Evolutionary conservation across 2,329 filamentous ascomycete species (phyloP), one percentile per base, ranked within the genome.

Genomic region (Alternaria brassicae): DNA sequence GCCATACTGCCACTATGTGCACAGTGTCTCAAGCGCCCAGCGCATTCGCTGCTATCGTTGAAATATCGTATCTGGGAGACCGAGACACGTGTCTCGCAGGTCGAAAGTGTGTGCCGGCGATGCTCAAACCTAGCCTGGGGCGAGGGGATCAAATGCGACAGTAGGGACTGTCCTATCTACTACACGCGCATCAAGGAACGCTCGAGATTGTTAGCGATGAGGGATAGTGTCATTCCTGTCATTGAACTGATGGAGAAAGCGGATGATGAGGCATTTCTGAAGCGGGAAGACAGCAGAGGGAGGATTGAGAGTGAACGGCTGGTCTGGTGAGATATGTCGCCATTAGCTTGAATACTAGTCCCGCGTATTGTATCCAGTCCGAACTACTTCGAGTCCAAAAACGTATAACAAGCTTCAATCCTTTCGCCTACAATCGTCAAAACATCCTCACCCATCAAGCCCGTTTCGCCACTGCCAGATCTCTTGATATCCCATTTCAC

Each of bases 121-220:
- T 99, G 95, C 76, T 88, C 92, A 37, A 89, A 88, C 0, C 74
- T 93, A 17, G 83, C 89, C 3, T 89, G 88, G 64, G 81, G 87
- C 2, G 94, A 97, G 36, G 87, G 90, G 32, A 89, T 97, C n/a
- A 83, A 79, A 39, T 99, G 95, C 73, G 92, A 97, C 72, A 96
- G 91, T 76, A 88, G 91, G 75, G 94, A 97, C 78, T 99, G 95
- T 73, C 91, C 93, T 0, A 92, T 97, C 0, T 98, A 96, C 68
- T 98, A 96, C 78, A 89, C 89, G 30, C 80, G 92, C 13, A 84
- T 87, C 53, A 90, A 88, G 75, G 88, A 91, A 50, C 60, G 57
- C n/a, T 63, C 71, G 13, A 70, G 54, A 41, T 40, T 77, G 42
- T 53, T 39, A 7, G 65, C 57, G 1, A n/a, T 74, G 51, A 72